phyloP scores from a whole-genome alignment of 163 green algal genomes.

The Volvox carteri region DNA sequence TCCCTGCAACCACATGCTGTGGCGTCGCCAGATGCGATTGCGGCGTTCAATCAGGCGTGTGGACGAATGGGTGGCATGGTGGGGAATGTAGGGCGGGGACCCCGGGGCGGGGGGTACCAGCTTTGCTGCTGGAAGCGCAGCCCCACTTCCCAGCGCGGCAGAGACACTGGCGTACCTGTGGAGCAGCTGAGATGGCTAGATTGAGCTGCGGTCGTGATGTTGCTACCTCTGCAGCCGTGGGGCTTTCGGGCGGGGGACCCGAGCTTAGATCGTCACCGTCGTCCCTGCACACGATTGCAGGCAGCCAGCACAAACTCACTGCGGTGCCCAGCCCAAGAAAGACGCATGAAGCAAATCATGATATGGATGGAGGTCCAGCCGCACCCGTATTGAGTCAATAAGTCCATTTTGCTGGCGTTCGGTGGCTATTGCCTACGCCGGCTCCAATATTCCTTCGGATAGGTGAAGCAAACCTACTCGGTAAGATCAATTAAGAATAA shows the following conservation, averaged over 20 bases:
- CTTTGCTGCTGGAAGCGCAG: no score
- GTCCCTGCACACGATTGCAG: conserved; percentile 29
- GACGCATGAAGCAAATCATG: neutral
- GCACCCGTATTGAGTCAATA: conserved; percentile 47
- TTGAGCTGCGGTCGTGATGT: neutral
- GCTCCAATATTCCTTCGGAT: no score
- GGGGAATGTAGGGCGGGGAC: no score
- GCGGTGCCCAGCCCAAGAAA: neutral
- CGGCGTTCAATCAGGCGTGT: no score
- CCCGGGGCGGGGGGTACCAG: no score
- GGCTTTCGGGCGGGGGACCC: conserved; percentile 17
- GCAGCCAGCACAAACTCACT: no score
- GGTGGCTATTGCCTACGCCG: neutral
- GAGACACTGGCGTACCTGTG: conserved; percentile 53
- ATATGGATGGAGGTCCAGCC: neutral
- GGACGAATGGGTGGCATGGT: no score
- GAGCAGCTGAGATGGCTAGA: conserved; percentile 41
- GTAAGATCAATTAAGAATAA: no score
- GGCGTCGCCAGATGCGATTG: no score
- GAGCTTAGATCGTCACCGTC: conserved; percentile 23
- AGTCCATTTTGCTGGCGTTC: conserved; percentile 28
- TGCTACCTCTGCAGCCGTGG: conserved; percentile 30
- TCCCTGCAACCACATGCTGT: no score
- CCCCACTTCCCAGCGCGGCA: no score
- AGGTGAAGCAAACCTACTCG: no score